Percentiles rank a stretch among this genome's conserved stretches.
Evolutionary conservation across 768 basidiomycete species (phyloP).

Genomic region (Russula vinacea): DNA sequence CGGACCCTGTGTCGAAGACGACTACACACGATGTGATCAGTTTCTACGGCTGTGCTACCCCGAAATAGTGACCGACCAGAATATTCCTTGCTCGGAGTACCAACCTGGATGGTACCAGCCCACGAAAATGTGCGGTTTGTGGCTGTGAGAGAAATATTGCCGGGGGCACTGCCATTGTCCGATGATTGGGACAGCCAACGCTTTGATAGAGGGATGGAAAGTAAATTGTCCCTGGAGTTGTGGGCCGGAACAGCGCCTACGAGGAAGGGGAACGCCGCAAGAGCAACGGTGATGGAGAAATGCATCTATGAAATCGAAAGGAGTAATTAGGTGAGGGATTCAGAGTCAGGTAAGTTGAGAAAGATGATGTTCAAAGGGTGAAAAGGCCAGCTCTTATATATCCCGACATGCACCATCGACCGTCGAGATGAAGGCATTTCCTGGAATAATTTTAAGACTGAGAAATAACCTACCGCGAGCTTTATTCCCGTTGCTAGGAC

Average conservation of each 20-base stretch:
- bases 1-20: not conserved
- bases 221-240: not conserved
- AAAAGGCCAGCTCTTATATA: too few relatives aligned
- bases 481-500: too few relatives aligned
- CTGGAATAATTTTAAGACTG: too few relatives aligned
- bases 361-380: too few relatives aligned
- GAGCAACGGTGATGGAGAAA: not conserved
- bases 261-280: not conserved
- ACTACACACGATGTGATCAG: not conserved
- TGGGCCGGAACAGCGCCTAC: not conserved
- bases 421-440: too few relatives aligned
- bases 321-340: not conserved
- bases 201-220: not conserved
- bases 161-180: not conserved
- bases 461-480: too few relatives aligned
- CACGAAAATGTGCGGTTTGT: not conserved
- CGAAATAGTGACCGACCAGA: not conserved
- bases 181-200: not conserved
- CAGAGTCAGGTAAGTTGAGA: too few relatives aligned
- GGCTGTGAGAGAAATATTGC: not conserved
- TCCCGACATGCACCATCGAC: too few relatives aligned
- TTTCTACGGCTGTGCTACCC: not conserved
- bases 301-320: not conserved
- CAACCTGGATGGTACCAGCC: not conserved
- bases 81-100: not conserved